A percentile compares a stretch with the other conserved stretches of the same genome.
Evolutionary conservation across 2,329 filamentous ascomycete species (phyloP).

Genomic region (Monosporascus sp.): DNA sequence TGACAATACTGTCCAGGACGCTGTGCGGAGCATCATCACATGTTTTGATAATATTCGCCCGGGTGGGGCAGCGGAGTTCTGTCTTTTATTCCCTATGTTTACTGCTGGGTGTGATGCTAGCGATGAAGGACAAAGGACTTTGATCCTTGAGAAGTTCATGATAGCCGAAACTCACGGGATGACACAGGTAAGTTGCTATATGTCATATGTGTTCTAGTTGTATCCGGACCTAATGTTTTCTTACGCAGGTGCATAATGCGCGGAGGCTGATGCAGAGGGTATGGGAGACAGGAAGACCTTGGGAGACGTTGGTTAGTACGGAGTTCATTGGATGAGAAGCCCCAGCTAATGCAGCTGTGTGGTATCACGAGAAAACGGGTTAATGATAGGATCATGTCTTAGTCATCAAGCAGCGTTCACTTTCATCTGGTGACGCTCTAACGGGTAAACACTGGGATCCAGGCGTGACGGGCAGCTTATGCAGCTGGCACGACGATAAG

Average conservation of each 20-base stretch:
- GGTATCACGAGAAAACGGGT: not conserved
- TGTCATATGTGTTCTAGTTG: not conserved
- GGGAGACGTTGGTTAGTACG: constrained; percentile 61
- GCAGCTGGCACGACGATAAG: not conserved
- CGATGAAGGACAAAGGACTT: constrained; percentile 47
- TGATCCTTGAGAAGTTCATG: constrained; percentile 61
- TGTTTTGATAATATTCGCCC: constrained; percentile 57
- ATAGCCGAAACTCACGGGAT: constrained; percentile 69
- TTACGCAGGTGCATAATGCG: constrained; percentile 49
- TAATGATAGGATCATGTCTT: too few relatives aligned
- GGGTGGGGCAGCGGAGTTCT: constrained; percentile 68
- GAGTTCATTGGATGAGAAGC: constrained; percentile 60
- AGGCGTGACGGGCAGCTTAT: not conserved
- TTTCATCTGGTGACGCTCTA: not conserved
- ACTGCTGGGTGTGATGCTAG: constrained; percentile 72
- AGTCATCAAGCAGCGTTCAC: not conserved
- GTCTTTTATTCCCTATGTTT: constrained; percentile 75
- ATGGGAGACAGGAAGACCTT: constrained; percentile 63
- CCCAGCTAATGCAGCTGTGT: not conserved
- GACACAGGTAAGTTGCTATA: constrained; percentile 55
- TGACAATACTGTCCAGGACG: constrained; percentile 56
- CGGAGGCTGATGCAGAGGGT: constrained; percentile 61
- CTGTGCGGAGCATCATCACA: constrained; percentile 57
- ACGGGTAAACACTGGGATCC: not conserved
- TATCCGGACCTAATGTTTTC: constrained; percentile 8